Evolutionary conservation across 257 asterid genomes (phyloP).

Genomic region (Scutellaria barbata): DNA sequence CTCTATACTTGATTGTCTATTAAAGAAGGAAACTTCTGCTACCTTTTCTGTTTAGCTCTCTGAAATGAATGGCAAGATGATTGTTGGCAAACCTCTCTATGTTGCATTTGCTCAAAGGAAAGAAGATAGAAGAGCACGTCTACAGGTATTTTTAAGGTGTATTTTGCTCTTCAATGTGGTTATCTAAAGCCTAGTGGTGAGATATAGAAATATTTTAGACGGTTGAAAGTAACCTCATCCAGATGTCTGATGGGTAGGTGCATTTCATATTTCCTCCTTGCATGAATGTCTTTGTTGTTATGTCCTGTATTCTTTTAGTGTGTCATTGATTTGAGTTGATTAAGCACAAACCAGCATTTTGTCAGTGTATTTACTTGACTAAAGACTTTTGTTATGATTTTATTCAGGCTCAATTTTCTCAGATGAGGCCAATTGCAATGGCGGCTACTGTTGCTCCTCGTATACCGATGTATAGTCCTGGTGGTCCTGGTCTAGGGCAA

Average conservation of each 20-base stretch:
- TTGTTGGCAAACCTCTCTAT: constrained; percentile 79
- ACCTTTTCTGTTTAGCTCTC: constrained; percentile 50
- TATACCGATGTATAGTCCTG: constrained; percentile 68
- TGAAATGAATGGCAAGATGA: constrained; percentile 92
- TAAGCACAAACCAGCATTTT: constrained; percentile 7
- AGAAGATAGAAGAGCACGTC: constrained; percentile 88
- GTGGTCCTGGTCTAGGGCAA: constrained; percentile 92
- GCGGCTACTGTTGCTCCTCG: constrained; percentile 79
- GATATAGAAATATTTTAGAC: neutral
- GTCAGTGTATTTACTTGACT: neutral
- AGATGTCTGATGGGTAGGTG: constrained; percentile 5
- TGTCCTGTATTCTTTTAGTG: neutral
- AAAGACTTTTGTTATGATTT: constrained; percentile 15
- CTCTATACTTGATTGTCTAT: constrained; percentile 16
- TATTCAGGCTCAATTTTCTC: constrained; percentile 87
- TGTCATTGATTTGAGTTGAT: constrained; percentile 17
- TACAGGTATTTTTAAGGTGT: constrained; percentile 61
- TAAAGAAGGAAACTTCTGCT: neutral
- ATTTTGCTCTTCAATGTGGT: neutral
- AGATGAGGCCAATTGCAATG: constrained; percentile 79
- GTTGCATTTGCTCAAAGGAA: constrained; percentile 96
- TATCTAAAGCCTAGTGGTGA: neutral
- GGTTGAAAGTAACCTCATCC: neutral
- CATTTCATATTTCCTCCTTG: neutral
- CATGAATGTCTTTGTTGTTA: constrained; percentile 10